Base-by-base conservation (phyloP, 2,329 filamentous ascomycete genomes). In the Phialophora verrucosa region DNA sequence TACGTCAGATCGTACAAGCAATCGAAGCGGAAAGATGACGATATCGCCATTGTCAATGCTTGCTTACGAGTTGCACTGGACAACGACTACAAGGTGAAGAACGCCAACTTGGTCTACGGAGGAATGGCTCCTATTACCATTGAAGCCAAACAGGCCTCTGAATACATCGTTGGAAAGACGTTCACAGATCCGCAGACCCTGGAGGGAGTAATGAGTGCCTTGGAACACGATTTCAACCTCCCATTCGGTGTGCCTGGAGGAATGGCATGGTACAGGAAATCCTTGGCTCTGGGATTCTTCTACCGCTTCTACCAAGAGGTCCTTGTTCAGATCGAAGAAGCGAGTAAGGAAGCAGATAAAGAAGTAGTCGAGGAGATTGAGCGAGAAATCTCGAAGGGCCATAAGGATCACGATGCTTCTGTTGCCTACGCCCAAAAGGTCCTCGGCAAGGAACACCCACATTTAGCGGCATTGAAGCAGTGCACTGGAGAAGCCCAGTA, bases 291-390 rank as follows among this genome's bases (percentile, higher is more conserved):
- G 60, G 90, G 93, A 2, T 96, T 99, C 83, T 98, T 98, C 80
- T 98, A 98, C 79, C 89, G 93, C 47, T 99, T 97, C 78, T 98
- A 97, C 75, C 91, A 98, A 74, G 94, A 98, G 68, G 85, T 94
- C 0, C 83, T 97, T 50, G 76, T 1, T 20, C 79, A 82, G 31
- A 78, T 85, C 12, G 75, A 81, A 29, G 76, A 82, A 38, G 81
- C 82, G 47, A 78, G 81, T 42, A 75, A 80, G 1, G 82, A 85
- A 27, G 73, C 88, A 54, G 93, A 97, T 74, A 82, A 84, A 51
- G 89, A 96, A 70, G 92, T 89, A 0, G 85, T 96, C 47, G 85
- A 87, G 1, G 95, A 98, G 75, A 91, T 99, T 62, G 92, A 97
- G 75, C 84, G 95, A 70, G 87, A 88, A 7, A 89, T 98, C 12